phyloP scores from a whole-genome alignment of 176 grass and related monocot genomes.

The Zizania latifolia region DNA sequence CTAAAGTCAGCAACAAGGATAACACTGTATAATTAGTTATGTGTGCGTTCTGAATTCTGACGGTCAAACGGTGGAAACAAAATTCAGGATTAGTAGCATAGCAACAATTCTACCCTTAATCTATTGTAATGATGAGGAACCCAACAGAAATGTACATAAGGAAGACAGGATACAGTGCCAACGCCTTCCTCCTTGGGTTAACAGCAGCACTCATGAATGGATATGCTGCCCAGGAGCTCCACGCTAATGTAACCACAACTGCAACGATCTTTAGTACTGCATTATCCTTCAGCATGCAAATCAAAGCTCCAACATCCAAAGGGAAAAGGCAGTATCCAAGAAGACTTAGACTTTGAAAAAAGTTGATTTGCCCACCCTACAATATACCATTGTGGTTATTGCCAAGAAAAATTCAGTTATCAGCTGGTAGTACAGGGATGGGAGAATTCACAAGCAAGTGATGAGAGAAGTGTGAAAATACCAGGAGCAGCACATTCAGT shows the following conservation, averaged over 20 bases:
- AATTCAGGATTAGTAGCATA: neutral
- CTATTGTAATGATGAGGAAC: constrained; percentile 79
- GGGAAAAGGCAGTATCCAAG: constrained; percentile 91
- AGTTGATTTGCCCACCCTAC: constrained; percentile 86
- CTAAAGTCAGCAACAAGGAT: neutral
- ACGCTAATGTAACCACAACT: constrained; percentile 57
- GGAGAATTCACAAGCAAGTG: neutral
- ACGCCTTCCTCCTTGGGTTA: constrained; percentile 78
- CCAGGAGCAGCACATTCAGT: constrained; percentile 90
- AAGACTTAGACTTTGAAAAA: constrained; percentile 95
- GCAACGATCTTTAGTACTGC: constrained; percentile 56
- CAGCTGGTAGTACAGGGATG: neutral
- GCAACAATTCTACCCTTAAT: constrained; percentile 16
- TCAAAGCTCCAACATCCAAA: constrained; percentile 69
- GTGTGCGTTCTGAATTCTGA: neutral
- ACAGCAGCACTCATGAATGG: constrained; percentile 90
- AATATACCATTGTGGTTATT: constrained; percentile 7
- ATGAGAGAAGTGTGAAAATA: constrained; percentile 7
- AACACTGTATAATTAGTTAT: neutral
- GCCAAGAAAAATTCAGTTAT: neutral
- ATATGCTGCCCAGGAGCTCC: constrained; percentile 96
- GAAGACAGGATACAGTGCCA: constrained; percentile 87
- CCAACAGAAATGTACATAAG: constrained; percentile 91
- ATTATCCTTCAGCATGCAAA: constrained; percentile 71
- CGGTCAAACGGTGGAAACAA: neutral